A percentile compares a stretch with the other conserved stretches of the same genome.
These are phyloP conservation scores for Silene noctiflora DNA, from an alignment of 179 eudicot species.

Conservation along the genomic window DNA sequence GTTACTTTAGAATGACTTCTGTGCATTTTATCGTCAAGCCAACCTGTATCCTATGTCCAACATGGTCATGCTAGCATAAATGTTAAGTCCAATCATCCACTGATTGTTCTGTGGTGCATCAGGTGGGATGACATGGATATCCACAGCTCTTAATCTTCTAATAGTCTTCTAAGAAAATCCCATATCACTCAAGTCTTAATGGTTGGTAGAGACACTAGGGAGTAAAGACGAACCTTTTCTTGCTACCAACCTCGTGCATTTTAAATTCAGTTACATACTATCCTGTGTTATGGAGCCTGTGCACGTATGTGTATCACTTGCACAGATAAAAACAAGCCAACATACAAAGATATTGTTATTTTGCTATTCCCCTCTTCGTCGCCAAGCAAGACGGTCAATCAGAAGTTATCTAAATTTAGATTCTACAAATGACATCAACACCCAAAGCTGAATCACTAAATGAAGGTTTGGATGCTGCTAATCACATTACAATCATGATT, in stretches of 20 bases:
- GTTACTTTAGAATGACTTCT: too few relatives aligned
- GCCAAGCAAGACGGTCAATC: neutral
- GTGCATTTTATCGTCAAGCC: neutral
- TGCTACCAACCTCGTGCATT: neutral
- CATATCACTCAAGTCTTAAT: too few relatives aligned
- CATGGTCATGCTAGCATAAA: neutral
- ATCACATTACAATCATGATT: neutral
- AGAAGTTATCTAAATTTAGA: neutral
- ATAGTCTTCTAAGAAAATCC: too few relatives aligned
- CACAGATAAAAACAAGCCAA: too few relatives aligned
- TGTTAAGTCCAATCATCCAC: neutral
- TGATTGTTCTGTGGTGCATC: neutral
- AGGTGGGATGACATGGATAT: too few relatives aligned
- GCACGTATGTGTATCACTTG: neutral
- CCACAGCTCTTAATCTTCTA: too few relatives aligned
- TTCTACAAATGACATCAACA: neutral
- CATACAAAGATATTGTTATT: neutral
- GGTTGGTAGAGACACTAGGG: neutral
- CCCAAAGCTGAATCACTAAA: neutral
- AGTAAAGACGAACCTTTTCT: neutral
- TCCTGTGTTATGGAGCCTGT: neutral
- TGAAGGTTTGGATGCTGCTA: neutral
- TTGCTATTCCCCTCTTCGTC: neutral
- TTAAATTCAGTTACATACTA: neutral
- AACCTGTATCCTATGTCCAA: neutral